phyloP scores from a whole-genome alignment of 169 alveolate species.

The Pseudocohnilembus persalinus region DNA sequence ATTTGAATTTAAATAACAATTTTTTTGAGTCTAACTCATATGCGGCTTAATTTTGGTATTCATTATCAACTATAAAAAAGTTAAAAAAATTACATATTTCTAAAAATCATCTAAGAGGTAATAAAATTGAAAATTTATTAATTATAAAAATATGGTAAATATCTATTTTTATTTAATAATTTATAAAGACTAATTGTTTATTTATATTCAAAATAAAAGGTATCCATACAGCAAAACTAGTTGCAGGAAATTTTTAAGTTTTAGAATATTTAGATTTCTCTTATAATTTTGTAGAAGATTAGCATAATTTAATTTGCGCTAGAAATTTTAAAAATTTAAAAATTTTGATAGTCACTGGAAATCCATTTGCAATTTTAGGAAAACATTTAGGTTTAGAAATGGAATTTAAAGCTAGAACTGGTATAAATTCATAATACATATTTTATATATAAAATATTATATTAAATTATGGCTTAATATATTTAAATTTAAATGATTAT shows the following conservation, averaged over 20 bases:
- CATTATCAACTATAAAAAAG: constrained; percentile 28
- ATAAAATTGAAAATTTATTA: no score
- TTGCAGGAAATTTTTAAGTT: constrained; percentile 34
- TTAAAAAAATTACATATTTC: constrained; percentile 20
- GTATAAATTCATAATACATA: neutral
- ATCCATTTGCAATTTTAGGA: constrained; percentile 34
- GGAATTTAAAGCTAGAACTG: constrained; percentile 54
- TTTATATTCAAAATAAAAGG: no score
- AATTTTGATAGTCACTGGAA: constrained; percentile 45
- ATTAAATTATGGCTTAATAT: no score
- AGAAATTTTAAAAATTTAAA: constrained; percentile 36
- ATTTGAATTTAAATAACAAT: constrained; percentile 30
- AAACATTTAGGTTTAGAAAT: constrained; percentile 51
- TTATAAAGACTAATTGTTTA: neutral
- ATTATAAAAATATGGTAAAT: neutral
- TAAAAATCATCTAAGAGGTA: constrained; percentile 40
- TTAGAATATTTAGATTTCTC: constrained; percentile 37
- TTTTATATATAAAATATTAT: neutral
- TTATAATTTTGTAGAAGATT: constrained; percentile 41
- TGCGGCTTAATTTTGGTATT: constrained; percentile 37
- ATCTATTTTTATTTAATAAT: neutral
- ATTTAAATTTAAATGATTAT: no score
- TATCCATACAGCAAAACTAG: constrained; percentile 43
- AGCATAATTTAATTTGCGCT: constrained; percentile 50
- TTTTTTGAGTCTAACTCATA: constrained; percentile 25